phyloP scores from a whole-genome alignment of 2,329 filamentous ascomycete genomes.

The Intubia oerlemansii region DNA sequence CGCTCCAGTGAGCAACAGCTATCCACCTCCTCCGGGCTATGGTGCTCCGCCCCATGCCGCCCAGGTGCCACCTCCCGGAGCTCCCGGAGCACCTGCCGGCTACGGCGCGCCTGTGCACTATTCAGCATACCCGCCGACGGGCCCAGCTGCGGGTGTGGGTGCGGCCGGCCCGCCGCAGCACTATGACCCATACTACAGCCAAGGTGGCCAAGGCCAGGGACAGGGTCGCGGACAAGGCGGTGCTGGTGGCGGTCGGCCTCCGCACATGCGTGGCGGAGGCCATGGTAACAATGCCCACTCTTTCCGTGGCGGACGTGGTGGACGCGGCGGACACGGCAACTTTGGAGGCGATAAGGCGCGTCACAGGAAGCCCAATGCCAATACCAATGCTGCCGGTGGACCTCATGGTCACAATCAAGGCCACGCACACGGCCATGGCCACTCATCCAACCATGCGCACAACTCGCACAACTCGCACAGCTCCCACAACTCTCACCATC shows the following conservation, averaged over 20 bases:
- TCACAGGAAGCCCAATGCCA: conserved; percentile 10
- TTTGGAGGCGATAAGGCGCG: conserved; percentile 18
- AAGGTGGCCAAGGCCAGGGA: no score
- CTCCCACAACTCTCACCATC: conserved; percentile 12
- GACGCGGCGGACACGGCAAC: no score
- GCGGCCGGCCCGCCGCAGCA: conserved; percentile 10
- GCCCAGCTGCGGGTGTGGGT: conserved; percentile 13
- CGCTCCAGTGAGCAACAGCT: conserved; percentile 23
- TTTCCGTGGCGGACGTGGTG: conserved; percentile 12
- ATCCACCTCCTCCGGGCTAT: conserved; percentile 15
- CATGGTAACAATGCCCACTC: conserved; percentile 14
- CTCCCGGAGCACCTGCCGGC: no score
- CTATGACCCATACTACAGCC: conserved; percentile 13
- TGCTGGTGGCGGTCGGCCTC: conserved; percentile 8
- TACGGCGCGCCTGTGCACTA: conserved; percentile 13
- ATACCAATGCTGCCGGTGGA: no score
- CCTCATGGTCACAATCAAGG: no score
- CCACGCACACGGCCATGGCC: not conserved
- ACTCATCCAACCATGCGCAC: not conserved
- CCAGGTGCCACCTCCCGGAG: conserved; percentile 6
- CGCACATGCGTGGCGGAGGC: conserved; percentile 17
- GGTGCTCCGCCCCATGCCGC: conserved; percentile 10
- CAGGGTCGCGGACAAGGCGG: no score
- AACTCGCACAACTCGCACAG: not conserved
- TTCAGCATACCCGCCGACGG: conserved; percentile 18